phyloP scores from a whole-genome alignment of 768 basidiomycete species.

The Leccinum pellstonianum region DNA sequence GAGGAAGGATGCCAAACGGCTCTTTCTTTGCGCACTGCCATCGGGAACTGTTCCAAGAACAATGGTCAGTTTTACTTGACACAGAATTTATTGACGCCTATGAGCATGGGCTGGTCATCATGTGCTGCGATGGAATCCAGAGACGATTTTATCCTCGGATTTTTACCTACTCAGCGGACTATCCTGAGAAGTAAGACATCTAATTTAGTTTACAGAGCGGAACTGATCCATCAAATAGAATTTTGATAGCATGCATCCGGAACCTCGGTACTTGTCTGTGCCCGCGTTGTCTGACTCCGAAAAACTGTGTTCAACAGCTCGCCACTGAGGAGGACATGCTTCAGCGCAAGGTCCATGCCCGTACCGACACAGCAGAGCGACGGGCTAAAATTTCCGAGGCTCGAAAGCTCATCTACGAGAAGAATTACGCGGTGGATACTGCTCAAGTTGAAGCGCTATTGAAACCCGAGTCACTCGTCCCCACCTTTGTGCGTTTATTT shows the following conservation, averaged over 20 bases:
- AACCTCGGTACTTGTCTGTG: not conserved
- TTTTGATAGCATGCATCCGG: not conserved
- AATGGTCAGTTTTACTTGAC: not conserved
- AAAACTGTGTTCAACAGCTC: not conserved
- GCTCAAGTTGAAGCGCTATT: not conserved
- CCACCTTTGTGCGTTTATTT: too few species aligned
- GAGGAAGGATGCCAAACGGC: not conserved
- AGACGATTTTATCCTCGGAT: not conserved
- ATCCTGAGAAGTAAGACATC: not conserved
- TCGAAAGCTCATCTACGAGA: not conserved
- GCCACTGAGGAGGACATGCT: not conserved
- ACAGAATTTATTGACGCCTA: not conserved
- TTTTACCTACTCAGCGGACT: not conserved
- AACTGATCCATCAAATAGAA: not conserved
- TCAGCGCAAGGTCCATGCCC: not conserved
- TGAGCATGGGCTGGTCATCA: not conserved
- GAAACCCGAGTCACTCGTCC: not conserved
- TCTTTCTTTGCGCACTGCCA: not conserved
- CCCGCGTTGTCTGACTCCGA: not conserved
- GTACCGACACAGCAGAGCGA: not conserved
- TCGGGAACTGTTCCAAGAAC: not conserved
- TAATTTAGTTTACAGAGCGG: not conserved
- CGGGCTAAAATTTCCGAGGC: not conserved
- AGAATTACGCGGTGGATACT: not conserved
- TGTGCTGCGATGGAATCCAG: not conserved